Evolutionary conservation across 768 basidiomycete genomes (phyloP).

Genomic region (Rhizopogon rudus): DNA sequence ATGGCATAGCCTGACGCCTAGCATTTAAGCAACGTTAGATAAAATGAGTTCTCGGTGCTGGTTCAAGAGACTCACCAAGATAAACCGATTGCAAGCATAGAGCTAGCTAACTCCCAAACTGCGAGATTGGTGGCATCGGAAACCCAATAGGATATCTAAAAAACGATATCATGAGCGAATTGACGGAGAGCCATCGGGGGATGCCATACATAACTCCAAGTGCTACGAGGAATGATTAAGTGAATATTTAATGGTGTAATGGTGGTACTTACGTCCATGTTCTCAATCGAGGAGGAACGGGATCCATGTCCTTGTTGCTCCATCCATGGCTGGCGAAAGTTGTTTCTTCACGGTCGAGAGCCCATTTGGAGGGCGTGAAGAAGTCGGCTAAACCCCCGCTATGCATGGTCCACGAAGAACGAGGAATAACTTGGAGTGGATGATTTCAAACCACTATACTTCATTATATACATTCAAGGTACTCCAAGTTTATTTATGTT

Average conservation of each 20-base stretch:
- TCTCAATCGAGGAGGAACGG: slow-evolving; percentile 53
- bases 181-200: slow-evolving; percentile 25
- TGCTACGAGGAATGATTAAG: slow-evolving; percentile 18
- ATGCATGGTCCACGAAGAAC: neutral
- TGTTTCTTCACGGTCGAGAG: slow-evolving; percentile 45
- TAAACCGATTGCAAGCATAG: slow-evolving; percentile 72
- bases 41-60: neutral
- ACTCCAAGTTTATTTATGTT: neutral
- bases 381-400: slow-evolving; percentile 11
- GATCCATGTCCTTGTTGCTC: slow-evolving; percentile 77
- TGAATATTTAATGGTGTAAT: neutral
- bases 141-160: slow-evolving; percentile 20
- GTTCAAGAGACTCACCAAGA: slow-evolving; percentile 45
- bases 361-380: slow-evolving; percentile 39
- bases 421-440: too few relatives aligned
- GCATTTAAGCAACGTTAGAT: neutral
- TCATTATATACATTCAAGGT: neutral
- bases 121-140: slow-evolving; percentile 22
- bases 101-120: slow-evolving; percentile 46
- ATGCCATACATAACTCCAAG: slow-evolving; percentile 65
- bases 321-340: slow-evolving; percentile 52
- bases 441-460: neutral
- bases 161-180: neutral
- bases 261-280: slow-evolving; percentile 48
- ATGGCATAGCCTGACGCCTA: slow-evolving; percentile 63